Evolutionary conservation across 148 eudicot genomes (phyloP), one percentile per base, ranked within the genome.

Genomic region (Camellia lanceoleosa): DNA sequence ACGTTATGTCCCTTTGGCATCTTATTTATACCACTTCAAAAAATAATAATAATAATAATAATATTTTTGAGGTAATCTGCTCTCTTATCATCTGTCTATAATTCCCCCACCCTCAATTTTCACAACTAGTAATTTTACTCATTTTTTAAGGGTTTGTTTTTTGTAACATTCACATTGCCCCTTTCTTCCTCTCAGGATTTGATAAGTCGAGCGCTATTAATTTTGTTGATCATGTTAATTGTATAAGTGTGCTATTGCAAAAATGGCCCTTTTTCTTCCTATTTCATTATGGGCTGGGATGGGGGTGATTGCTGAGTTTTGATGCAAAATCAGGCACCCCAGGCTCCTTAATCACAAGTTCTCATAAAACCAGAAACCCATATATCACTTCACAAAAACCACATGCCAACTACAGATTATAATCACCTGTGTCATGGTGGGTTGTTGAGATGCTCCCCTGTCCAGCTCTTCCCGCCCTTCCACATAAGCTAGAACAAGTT

Each of bases 391-490:
- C 65, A 43, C 30, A 23, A 23, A 23, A 23, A 23, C 30, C 30
- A 23, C 30, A 74, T 59, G 47, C 38, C 76, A 76, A 71, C 59
- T 19, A 68, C 68, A 77, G 55, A 59, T 73, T 58, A 82, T 49
- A 74, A 72, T 81, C 78, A 95, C 99, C 99, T 95, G 99, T 61
- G 93, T 89, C 38, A 84, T 79, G 62, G 38, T 0, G 38, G 86
- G 93, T 75, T 92, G 91, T 73, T 83, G 92, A 72, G 95, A 76
- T 18, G 88, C 81, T 80, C 91, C 92, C 82, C 91, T 88, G 63
- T 92, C 92, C 38, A 81, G 79, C 19, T 92, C 97, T 82, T 95
- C 95, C 79, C 92, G 89, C 72, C 90, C 88, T 87, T 95, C 99
- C 83, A 84, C 95, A 84, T 95, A 93, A 73, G 98, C 99, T 95